phyloP scores from a whole-genome alignment of 495 filamentous ascomycete genomes.

The Polyplosphaeria fusca region DNA sequence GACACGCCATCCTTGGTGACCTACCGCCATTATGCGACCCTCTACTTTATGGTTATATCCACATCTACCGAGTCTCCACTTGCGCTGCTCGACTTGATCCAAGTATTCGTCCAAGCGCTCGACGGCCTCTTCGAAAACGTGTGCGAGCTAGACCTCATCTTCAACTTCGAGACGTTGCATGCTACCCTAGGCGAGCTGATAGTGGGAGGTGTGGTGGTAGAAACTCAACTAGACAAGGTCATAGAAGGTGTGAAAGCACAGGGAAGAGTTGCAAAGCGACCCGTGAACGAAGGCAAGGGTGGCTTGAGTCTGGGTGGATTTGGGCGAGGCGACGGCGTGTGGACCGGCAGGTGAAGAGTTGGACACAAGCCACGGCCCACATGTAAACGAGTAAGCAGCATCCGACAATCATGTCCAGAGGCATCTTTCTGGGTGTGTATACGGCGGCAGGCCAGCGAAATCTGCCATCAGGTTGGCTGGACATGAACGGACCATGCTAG shows the following conservation, averaged over 20 bases:
- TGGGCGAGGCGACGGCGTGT: conserved; percentile 46
- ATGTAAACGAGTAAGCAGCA: too few relatives aligned
- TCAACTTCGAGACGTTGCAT: conserved; percentile 97
- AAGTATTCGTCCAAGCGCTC: conserved; percentile 94
- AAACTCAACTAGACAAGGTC: conserved; percentile 84
- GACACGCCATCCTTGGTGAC: conserved; percentile 94
- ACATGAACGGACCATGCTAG: too few relatives aligned
- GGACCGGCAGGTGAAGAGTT: conserved; percentile 26
- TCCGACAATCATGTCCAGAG: too few relatives aligned
- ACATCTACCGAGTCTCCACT: conserved; percentile 97
- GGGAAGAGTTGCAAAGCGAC: conserved; percentile 71
- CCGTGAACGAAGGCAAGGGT: conserved; percentile 40
- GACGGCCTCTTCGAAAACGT: conserved; percentile 97
- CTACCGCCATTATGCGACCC: conserved; percentile 96
- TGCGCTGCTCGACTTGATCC: conserved; percentile 91
- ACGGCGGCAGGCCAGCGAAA: too few relatives aligned
- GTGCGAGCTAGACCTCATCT: conserved; percentile 96
- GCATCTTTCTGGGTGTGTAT: too few relatives aligned
- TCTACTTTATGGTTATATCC: conserved; percentile 97
- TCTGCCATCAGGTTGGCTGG: too few relatives aligned
- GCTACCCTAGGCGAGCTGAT: conserved; percentile 91
- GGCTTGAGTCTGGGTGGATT: conserved; percentile 42
- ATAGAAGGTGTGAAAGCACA: conserved; percentile 78
- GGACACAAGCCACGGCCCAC: too few relatives aligned
- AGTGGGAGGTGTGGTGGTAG: conserved; percentile 90